These are phyloP conservation scores for Leccinum fibrillosum DNA, from an alignment of 768 basidiomycete species.

Conservation along the genomic window DNA sequence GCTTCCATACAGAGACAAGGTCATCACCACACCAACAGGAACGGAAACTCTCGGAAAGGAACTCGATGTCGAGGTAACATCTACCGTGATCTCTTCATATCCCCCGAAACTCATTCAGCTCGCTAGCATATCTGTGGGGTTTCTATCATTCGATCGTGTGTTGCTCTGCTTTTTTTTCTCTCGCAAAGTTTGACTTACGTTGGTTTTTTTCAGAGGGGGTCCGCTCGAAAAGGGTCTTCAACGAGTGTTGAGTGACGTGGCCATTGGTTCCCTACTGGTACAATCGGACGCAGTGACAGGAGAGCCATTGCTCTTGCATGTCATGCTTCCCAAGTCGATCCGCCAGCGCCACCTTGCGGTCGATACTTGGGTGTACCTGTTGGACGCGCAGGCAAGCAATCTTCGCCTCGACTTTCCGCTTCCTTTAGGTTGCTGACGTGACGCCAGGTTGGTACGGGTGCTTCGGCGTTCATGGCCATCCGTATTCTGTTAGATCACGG, in stretches of 20 bases:
- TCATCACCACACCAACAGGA: constrained; percentile 66
- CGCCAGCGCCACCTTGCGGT: constrained; percentile 62
- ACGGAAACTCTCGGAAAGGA: constrained; percentile 56
- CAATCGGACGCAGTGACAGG: constrained; percentile 83
- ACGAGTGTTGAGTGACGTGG: constrained; percentile 80
- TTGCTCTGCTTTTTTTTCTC: constrained; percentile 8
- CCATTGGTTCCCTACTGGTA: constrained; percentile 85
- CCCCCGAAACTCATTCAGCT: neutral
- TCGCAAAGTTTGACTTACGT: constrained; percentile 2
- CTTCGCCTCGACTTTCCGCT: neutral
- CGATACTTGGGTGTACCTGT: constrained; percentile 77
- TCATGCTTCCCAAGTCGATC: constrained; percentile 72
- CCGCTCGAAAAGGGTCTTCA: constrained; percentile 89
- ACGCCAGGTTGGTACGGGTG: constrained; percentile 87
- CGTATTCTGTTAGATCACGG: constrained; percentile 93
- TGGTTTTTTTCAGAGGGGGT: constrained; percentile 59
- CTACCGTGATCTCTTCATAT: neutral
- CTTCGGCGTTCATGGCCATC: constrained; percentile 93
- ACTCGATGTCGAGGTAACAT: constrained; percentile 55
- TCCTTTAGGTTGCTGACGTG: neutral
- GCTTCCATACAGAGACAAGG: constrained; percentile 66
- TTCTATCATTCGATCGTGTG: constrained; percentile 83
- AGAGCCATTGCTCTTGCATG: constrained; percentile 84
- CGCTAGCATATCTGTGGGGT: constrained; percentile 79
- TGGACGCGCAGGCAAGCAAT: constrained; percentile 75